Evolutionary conservation across 1,284 basidiomycete species (phyloP).

Genomic region (Porogramme epimiltina): DNA sequence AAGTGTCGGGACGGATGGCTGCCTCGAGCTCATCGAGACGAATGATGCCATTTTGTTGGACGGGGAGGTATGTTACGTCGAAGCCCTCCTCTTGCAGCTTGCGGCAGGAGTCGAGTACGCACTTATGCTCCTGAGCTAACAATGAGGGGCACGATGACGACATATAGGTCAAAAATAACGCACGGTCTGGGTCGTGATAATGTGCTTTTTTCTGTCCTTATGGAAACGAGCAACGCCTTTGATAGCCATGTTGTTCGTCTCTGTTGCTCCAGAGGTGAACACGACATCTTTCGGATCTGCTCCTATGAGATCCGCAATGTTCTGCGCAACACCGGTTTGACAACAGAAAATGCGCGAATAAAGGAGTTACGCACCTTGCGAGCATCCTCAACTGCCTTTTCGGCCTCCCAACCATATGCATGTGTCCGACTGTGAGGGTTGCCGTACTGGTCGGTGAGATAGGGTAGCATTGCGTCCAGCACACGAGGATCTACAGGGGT

Average conservation of each 20-base stretch:
- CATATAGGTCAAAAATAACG: slow-evolving; percentile 29
- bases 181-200: slow-evolving; percentile 92
- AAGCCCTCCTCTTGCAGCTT: slow-evolving; percentile 96
- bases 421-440: slow-evolving; percentile 99
- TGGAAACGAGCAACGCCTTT: slow-evolving; percentile 97
- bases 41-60: slow-evolving; percentile 86
- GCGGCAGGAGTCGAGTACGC: slow-evolving; percentile 97
- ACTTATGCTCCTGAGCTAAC: slow-evolving; percentile 91
- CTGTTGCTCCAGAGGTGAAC: slow-evolving; percentile 98
- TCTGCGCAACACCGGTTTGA: slow-evolving; percentile 40
- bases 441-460: slow-evolving; percentile 94
- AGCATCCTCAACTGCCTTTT: slow-evolving; percentile 90
- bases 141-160: not conserved
- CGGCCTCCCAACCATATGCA: slow-evolving; percentile 99
- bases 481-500: slow-evolving; percentile 98
- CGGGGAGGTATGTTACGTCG: slow-evolving; percentile 96
- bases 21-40: slow-evolving; percentile 38
- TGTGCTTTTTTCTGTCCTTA: slow-evolving; percentile 86
- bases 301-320: slow-evolving; percentile 90
- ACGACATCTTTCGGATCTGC: slow-evolving; percentile 96
- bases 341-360: slow-evolving; percentile 20
- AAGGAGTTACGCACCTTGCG: slow-evolving; percentile 59
- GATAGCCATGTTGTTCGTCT: slow-evolving; percentile 98
- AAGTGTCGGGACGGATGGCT: slow-evolving; percentile 35
- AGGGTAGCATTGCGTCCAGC: slow-evolving; percentile 96